phyloP scores from a whole-genome alignment of 2,329 filamentous ascomycete species.

The Aspergillus brasiliensis region DNA sequence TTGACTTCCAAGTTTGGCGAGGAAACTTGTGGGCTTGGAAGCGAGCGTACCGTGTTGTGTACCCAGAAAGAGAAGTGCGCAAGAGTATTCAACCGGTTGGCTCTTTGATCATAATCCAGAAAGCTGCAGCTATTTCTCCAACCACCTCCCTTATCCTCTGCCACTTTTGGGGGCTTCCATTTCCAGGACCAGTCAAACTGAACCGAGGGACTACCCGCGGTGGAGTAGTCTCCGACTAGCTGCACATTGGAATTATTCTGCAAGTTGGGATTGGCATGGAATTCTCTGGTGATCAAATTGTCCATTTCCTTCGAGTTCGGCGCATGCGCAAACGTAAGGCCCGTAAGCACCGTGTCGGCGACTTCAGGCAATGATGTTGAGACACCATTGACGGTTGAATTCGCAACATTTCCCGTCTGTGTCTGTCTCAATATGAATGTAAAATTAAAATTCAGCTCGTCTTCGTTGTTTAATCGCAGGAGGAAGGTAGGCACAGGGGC shows the following conservation, averaged over 20 bases:
- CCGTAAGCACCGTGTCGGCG: slow-evolving; percentile 77
- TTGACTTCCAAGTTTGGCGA: slow-evolving; percentile 73
- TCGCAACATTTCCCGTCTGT: slow-evolving; percentile 53
- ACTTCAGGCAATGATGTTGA: slow-evolving; percentile 53
- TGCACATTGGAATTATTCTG: slow-evolving; percentile 97
- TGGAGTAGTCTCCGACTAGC: slow-evolving; percentile 88
- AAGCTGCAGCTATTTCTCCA: slow-evolving; percentile 98
- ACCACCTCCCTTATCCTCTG: slow-evolving; percentile 82
- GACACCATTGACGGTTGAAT: slow-evolving; percentile 51
- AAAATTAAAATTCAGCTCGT: slow-evolving; percentile 91
- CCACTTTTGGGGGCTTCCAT: slow-evolving; percentile 84
- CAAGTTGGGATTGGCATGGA: slow-evolving; percentile 93
- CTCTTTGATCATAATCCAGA: slow-evolving; percentile 93
- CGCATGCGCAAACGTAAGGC: slow-evolving; percentile 89
- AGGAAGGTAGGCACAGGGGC: slow-evolving; percentile 68
- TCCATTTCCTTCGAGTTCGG: slow-evolving; percentile 85
- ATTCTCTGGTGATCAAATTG: slow-evolving; percentile 90
- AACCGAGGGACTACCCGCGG: slow-evolving; percentile 77
- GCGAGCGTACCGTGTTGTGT: slow-evolving; percentile 59
- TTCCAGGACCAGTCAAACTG: slow-evolving; percentile 96
- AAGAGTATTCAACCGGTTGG: slow-evolving; percentile 83
- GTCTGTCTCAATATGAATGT: slow-evolving; percentile 75
- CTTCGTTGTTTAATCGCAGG: slow-evolving; percentile 83
- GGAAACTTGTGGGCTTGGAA: slow-evolving; percentile 61
- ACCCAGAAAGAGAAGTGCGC: slow-evolving; percentile 97